phyloP scores from a whole-genome alignment of 108 stramenopile species.

The Fistulifera solaris region DNA sequence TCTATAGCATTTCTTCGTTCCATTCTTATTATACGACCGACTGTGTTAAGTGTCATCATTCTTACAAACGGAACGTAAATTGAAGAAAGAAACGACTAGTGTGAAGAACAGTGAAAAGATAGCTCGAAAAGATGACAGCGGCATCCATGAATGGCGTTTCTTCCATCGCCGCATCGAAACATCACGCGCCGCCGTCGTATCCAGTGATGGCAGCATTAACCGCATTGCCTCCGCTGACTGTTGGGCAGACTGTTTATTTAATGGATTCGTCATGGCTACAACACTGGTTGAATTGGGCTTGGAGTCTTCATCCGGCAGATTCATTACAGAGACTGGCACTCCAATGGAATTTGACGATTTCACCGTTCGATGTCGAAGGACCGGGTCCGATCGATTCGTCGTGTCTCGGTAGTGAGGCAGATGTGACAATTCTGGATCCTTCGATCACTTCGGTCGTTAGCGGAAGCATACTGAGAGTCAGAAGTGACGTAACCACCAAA shows the following conservation, averaged over 20 bases:
- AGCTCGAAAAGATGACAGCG: too few species aligned
- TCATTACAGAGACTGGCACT: conserved; percentile 27
- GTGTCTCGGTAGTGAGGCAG: conserved; percentile 29
- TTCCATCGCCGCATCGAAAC: background rate
- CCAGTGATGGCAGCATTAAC: conserved; percentile 31
- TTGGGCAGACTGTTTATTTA: conserved; percentile 34
- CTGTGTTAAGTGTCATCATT: too few species aligned
- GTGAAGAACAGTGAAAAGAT: too few species aligned
- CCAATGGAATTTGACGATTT: conserved; percentile 13
- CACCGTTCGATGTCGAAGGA: conserved; percentile 18
- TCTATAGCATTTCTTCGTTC: background rate
- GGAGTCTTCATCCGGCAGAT: conserved; percentile 12
- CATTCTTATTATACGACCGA: too few species aligned
- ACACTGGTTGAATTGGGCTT: conserved; percentile 65
- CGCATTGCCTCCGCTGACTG: conserved; percentile 26
- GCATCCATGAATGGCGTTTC: background rate
- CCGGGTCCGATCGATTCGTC: conserved; percentile 67
- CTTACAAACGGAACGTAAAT: too few species aligned
- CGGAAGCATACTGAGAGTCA: background rate
- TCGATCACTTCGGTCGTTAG: background rate
- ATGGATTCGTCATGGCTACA: conserved; percentile 44
- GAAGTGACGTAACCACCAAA: conserved; percentile 4
- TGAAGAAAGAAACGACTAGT: too few species aligned
- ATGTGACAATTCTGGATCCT: conserved; percentile 40
- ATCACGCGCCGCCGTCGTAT: conserved; percentile 30